Conservation (phyloP, 2,329 filamentous ascomycete species). For the Aspergillus clavatus region DNA sequence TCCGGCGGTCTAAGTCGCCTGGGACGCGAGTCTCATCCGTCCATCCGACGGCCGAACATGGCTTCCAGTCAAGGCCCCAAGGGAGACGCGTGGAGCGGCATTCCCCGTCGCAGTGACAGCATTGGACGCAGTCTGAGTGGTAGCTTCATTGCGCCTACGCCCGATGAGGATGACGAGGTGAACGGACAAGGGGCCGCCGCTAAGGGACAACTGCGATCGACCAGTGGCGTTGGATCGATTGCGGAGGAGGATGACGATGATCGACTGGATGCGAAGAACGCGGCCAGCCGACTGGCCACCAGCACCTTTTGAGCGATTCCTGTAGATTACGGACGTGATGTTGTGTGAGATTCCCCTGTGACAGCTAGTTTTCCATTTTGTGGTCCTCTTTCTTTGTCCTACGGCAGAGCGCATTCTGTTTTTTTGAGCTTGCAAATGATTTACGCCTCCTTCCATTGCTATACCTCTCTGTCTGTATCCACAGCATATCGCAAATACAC, state of each 20-base stretch:
- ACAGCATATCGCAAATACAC: not conserved
- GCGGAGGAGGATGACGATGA: conserved; percentile 71
- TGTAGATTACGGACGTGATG: conserved; percentile 34
- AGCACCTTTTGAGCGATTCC: conserved; percentile 70
- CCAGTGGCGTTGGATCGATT: conserved; percentile 43
- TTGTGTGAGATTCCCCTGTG: conserved; percentile 30
- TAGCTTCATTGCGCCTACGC: conserved; percentile 60
- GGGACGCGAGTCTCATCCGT: conserved; percentile 80
- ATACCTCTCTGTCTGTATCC: not conserved
- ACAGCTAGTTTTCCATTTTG: conserved; percentile 11
- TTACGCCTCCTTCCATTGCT: not conserved
- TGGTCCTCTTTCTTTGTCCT: not conserved
- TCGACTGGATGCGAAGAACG: conserved; percentile 89
- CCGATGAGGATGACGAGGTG: conserved; percentile 58
- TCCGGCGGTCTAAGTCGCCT: conserved; percentile 85
- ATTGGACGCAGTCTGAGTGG: conserved; percentile 71
- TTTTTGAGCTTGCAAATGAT: not conserved
- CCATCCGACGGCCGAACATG: conserved; percentile 66
- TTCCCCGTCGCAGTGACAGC: conserved; percentile 76
- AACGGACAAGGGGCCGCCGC: conserved; percentile 39
- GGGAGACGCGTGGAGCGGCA: conserved; percentile 97
- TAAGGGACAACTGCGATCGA: conserved; percentile 45
- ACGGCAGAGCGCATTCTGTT: not conserved
- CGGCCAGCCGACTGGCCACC: conserved; percentile 84
- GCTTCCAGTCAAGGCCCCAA: conserved; percentile 90